Percentiles rank a stretch among this genome's conserved stretches.
Conservation (phyloP, 2,329 filamentous ascomycete genomes). For the Penicillium aurantiogriseum region DNA sequence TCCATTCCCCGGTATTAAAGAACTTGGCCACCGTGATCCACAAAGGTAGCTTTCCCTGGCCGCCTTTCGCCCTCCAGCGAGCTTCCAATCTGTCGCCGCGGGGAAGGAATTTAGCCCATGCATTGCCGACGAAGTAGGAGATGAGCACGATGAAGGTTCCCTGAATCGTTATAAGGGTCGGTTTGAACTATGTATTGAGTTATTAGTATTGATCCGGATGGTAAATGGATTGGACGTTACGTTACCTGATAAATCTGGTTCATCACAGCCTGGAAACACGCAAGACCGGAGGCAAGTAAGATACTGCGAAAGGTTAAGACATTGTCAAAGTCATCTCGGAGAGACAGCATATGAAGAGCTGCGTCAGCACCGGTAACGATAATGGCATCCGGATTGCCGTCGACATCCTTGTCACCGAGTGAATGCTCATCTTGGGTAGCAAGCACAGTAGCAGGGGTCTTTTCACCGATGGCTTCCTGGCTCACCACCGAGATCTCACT, state of each 20-base stretch:
- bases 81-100: slow-evolving; percentile 53
- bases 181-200: slow-evolving; percentile 49
- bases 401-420: not conserved
- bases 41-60: slow-evolving; percentile 43
- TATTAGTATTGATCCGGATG: slow-evolving; percentile 4
- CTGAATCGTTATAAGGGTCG: slow-evolving; percentile 48
- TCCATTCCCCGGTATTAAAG: slow-evolving; percentile 54
- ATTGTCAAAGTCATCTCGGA: slow-evolving; percentile 55
- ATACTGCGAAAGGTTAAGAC: slow-evolving; percentile 56
- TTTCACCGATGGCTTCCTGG: not conserved
- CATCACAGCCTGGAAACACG: slow-evolving; percentile 57
- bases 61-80: slow-evolving; percentile 47
- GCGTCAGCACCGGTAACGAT: slow-evolving; percentile 56
- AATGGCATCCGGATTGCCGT: slow-evolving; percentile 36
- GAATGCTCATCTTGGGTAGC: not conserved
- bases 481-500: not conserved
- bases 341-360: slow-evolving; percentile 48
- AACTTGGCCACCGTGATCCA: slow-evolving; percentile 46
- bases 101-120: slow-evolving; percentile 49
- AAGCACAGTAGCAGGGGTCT: not conserved
- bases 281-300: slow-evolving; percentile 50
- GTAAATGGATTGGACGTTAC: slow-evolving; percentile 34
- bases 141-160: slow-evolving; percentile 60
- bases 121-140: slow-evolving; percentile 55
- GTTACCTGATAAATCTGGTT: slow-evolving; percentile 54